A percentile compares a stretch with the other conserved stretches of the same genome.
These are phyloP conservation scores for Westerdykella sp. DNA, from an alignment of 2,329 filamentous ascomycete species.

Conservation along the genomic window DNA sequence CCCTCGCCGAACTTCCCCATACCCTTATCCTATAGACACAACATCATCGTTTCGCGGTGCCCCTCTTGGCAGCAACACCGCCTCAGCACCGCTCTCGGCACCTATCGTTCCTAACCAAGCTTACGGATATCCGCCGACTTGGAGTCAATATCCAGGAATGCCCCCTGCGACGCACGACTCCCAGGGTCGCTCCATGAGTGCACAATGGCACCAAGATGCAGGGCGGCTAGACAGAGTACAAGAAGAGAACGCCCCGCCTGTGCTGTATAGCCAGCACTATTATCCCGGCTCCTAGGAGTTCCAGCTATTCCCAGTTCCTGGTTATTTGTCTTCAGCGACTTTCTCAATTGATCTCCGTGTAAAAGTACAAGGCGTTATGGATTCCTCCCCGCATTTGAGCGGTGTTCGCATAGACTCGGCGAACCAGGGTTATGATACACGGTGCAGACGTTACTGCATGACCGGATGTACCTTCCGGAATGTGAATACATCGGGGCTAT, in stretches of 20 bases:
- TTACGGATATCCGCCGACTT: conserved; percentile 26
- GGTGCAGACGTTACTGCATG: no score
- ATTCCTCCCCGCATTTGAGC: no score
- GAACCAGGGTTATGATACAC: no score
- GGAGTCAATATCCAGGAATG: conserved; percentile 25
- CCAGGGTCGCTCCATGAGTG: conserved; percentile 30
- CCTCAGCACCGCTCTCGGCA: conserved; percentile 30
- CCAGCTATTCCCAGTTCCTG: no score
- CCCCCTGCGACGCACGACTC: conserved; percentile 20
- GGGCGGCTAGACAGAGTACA: conserved; percentile 31
- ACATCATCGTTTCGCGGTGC: conserved; percentile 18
- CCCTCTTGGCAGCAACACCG: conserved; percentile 20
- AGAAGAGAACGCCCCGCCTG: conserved; percentile 29
- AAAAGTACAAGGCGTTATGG: no score
- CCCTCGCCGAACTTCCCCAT: conserved; percentile 28
- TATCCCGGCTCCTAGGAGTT: neutral
- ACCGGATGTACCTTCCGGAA: no score
- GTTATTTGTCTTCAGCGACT: no score
- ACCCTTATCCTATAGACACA: conserved; percentile 34
- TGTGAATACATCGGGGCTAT: no score
- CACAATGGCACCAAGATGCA: conserved; percentile 31
- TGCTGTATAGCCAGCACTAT: conserved; percentile 19
- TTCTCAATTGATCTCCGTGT: no score
- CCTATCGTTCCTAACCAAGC: conserved; percentile 27
- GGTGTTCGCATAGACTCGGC: no score